phyloP scores from a whole-genome alignment of 2,329 filamentous ascomycete species.

The Colletotrichum horii region DNA sequence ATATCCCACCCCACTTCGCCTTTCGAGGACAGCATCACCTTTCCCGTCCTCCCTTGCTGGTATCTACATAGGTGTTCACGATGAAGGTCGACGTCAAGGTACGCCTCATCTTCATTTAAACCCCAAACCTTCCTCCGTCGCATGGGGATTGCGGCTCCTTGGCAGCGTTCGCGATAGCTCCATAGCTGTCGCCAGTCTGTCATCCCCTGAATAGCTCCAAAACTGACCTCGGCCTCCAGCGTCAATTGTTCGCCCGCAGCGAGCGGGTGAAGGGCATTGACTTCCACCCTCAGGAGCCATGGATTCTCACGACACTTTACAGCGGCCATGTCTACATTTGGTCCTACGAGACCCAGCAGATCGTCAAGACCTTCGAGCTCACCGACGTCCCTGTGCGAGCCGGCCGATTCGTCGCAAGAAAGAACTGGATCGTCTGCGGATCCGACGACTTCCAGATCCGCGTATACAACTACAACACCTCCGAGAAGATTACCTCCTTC shows the following conservation, averaged over 20 bases:
- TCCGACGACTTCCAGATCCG: slow-evolving; percentile 82
- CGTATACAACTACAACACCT: slow-evolving; percentile 99
- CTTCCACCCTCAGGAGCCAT: slow-evolving; percentile 96
- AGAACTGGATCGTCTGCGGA: slow-evolving; percentile 99
- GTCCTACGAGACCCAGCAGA: slow-evolving; percentile 96
- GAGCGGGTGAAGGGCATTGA: slow-evolving; percentile 98
- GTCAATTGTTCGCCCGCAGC: slow-evolving; percentile 72
- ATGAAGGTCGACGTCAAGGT: slow-evolving; percentile 26
- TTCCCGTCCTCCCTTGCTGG: slow-evolving; percentile 16
- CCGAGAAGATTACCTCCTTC: slow-evolving; percentile 96
- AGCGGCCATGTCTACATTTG: slow-evolving; percentile 97
- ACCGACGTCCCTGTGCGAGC: slow-evolving; percentile 98
- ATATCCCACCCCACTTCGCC: slow-evolving; percentile 17
- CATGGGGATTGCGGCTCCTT: neutral
- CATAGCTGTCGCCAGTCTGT: neutral
- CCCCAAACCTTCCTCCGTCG: neutral
- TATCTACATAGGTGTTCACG: slow-evolving; percentile 2
- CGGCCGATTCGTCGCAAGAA: slow-evolving; percentile 93
- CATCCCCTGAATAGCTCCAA: slow-evolving; percentile 2
- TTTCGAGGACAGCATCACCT: slow-evolving; percentile 14
- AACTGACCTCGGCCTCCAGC: slow-evolving; percentile 32
- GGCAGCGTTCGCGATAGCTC: neutral
- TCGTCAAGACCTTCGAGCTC: slow-evolving; percentile 98
- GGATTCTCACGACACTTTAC: slow-evolving; percentile 95
- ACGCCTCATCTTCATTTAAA: neutral